A percentile compares a stretch with the other conserved stretches of the same genome.
phyloP scores from a whole-genome alignment of 768 basidiomycete genomes.

The Leccinum ochraceum region DNA sequence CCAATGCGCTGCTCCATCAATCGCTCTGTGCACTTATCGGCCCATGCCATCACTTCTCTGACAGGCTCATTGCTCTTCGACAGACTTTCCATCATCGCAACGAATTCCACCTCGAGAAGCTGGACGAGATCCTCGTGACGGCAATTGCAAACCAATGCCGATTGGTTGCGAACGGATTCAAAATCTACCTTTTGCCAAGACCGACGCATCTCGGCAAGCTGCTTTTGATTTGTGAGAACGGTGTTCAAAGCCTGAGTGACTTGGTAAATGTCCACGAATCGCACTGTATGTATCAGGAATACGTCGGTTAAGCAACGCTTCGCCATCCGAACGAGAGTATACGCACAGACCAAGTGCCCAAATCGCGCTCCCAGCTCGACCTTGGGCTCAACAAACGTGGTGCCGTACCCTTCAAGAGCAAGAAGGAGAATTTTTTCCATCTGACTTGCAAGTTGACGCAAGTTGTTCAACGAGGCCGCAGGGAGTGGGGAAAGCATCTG shows the following conservation, averaged over 20 bases:
- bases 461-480: conserved; percentile 61
- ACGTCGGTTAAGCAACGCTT: conserved; percentile 4
- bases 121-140: conserved; percentile 88
- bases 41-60: conserved; percentile 87
- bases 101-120: conserved; percentile 82
- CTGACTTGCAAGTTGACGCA: conserved; percentile 83
- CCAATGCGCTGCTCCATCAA: conserved; percentile 71
- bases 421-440: conserved; percentile 88
- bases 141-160: conserved; percentile 91
- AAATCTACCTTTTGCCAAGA: conserved; percentile 91
- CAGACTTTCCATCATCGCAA: conserved; percentile 69
- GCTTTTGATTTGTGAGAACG: conserved; percentile 86
- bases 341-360: conserved; percentile 86
- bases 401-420: conserved; percentile 80
- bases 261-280: conserved; percentile 90
- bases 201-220: conserved; percentile 80
- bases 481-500: conserved; percentile 83
- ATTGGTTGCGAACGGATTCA: conserved; percentile 88
- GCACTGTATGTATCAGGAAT: conserved; percentile 50
- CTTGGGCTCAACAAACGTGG: conserved; percentile 89
- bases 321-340: not conserved
- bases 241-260: conserved; percentile 87
- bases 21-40: conserved; percentile 85
- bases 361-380: conserved; percentile 90
- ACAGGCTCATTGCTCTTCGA: conserved; percentile 77